Evolutionary conservation across 2,329 filamentous ascomycete species (phyloP).

Genomic region (Epichloe sibirici): DNA sequence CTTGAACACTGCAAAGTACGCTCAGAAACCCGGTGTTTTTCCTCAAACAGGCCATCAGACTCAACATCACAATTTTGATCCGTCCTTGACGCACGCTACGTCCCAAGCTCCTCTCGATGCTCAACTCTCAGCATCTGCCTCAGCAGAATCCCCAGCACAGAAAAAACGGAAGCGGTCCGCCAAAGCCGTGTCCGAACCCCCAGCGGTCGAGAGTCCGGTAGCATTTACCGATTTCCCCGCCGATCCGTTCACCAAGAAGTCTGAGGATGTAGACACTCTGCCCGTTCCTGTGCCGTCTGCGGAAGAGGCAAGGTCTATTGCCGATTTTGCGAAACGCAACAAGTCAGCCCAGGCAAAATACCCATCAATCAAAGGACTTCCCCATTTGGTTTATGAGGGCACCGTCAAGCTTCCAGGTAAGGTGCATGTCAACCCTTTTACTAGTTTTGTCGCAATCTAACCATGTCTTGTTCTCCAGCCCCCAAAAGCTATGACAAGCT

Average conservation of each 20-base stretch:
- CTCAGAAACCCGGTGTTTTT: neutral
- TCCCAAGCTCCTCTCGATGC: neutral
- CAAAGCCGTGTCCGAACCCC: conserved; percentile 10
- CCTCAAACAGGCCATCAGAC: conserved; percentile 6
- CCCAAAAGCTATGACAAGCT: conserved; percentile 35
- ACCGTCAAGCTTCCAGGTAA: conserved; percentile 27
- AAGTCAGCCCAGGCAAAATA: conserved; percentile 26
- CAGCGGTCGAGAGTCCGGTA: conserved; percentile 6
- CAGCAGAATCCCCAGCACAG: conserved; percentile 15
- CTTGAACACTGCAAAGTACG: conserved; percentile 9
- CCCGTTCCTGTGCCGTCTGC: conserved; percentile 18
- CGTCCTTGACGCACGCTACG: conserved; percentile 1
- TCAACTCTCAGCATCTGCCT: conserved; percentile 1
- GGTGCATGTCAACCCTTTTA: neutral
- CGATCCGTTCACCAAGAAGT: conserved; percentile 18
- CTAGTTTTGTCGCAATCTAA: neutral
- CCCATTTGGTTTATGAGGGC: conserved; percentile 25
- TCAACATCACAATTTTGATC: conserved; percentile 6
- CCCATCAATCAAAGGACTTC: conserved; percentile 26
- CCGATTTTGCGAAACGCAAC: conserved; percentile 25
- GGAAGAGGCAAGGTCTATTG: conserved; percentile 24
- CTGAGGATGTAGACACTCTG: conserved; percentile 23
- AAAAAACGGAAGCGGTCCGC: conserved; percentile 27
- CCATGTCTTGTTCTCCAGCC: conserved; percentile 8
- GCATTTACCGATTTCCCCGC: conserved; percentile 16